Conservation (phyloP, 257 asterid genomes). For the Salvia splendens region DNA sequence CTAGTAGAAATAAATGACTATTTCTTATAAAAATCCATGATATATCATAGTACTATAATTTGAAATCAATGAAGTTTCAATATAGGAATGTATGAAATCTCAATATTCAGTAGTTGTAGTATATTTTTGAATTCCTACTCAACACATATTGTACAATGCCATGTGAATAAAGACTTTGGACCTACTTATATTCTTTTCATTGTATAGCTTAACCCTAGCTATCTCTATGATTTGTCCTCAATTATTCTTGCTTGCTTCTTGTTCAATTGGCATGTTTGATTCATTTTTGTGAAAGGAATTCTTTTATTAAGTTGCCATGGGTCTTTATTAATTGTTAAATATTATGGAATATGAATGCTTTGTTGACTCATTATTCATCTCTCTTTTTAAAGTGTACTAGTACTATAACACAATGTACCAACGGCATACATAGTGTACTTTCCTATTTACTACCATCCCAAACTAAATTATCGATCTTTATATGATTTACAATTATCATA, state of each 20-base stretch:
- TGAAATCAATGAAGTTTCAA: too few relatives aligned
- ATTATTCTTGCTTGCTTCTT: constrained; percentile 7
- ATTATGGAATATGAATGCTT: neutral
- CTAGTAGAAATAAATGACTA: too few relatives aligned
- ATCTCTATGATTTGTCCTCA: neutral
- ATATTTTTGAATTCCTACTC: constrained; percentile 26
- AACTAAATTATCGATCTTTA: too few relatives aligned
- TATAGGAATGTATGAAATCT: too few relatives aligned
- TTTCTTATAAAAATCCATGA: too few relatives aligned
- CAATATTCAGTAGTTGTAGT: too few relatives aligned
- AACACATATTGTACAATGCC: constrained; percentile 22
- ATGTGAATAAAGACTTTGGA: constrained; percentile 18
- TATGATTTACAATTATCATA: too few relatives aligned
- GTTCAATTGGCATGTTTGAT: neutral
- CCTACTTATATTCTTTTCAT: neutral
- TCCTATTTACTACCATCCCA: too few relatives aligned
- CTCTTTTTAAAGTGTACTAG: neutral
- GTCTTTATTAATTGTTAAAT: neutral
- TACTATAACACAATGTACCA: too few relatives aligned
- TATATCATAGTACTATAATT: too few relatives aligned
- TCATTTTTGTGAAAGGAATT: constrained; percentile 15
- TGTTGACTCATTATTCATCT: neutral
- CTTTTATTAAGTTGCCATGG: neutral
- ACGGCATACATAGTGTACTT: too few relatives aligned
- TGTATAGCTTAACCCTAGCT: neutral